A percentile compares a stretch with the other conserved stretches of the same genome.
These are phyloP conservation scores for Salvia miltiorrhiza DNA, from an alignment of 257 asterid species.

Conservation along the genomic window DNA sequence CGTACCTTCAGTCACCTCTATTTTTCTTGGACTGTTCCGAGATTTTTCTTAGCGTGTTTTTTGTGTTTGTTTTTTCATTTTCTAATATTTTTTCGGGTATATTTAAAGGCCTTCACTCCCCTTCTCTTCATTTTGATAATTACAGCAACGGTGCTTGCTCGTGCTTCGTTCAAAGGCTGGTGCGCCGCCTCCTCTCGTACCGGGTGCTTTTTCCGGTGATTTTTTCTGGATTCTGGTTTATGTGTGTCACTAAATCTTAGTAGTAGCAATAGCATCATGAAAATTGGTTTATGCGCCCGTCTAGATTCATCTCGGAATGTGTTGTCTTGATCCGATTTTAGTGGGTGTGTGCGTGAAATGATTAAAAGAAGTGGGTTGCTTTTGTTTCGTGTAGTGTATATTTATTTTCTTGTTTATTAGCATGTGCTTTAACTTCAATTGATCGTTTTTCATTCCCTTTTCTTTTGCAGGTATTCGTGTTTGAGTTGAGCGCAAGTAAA, in stretches of 20 bases:
- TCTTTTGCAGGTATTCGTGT: constrained; percentile 41
- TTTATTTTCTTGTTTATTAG: not conserved
- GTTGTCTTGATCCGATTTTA: constrained; percentile 51
- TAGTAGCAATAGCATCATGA: not conserved
- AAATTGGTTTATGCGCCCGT: not conserved
- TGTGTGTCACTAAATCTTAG: not conserved
- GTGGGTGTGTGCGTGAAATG: constrained; percentile 30
- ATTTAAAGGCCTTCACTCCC: constrained; percentile 24
- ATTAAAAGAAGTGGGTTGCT: constrained; percentile 17
- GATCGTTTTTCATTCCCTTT: constrained; percentile 31
- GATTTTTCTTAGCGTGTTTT: constrained; percentile 5
- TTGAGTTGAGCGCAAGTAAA: constrained; percentile 27
- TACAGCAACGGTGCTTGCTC: constrained; percentile 47
- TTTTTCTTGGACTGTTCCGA: constrained; percentile 30
- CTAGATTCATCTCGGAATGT: constrained; percentile 27
- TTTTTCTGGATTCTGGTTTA: not conserved
- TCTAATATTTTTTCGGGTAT: not conserved
- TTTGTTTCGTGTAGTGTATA: constrained; percentile 6
- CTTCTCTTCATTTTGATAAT: constrained; percentile 32
- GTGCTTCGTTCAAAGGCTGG: constrained; percentile 21
- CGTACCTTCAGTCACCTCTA: not conserved
- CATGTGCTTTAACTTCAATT: constrained; percentile 26
- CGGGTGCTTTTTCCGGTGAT: constrained; percentile 23
- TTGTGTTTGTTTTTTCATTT: not conserved
- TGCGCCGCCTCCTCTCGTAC: constrained; percentile 4